Conservation (phyloP, 768 basidiomycete genomes). For the Macrolepiota fuliginosa region DNA sequence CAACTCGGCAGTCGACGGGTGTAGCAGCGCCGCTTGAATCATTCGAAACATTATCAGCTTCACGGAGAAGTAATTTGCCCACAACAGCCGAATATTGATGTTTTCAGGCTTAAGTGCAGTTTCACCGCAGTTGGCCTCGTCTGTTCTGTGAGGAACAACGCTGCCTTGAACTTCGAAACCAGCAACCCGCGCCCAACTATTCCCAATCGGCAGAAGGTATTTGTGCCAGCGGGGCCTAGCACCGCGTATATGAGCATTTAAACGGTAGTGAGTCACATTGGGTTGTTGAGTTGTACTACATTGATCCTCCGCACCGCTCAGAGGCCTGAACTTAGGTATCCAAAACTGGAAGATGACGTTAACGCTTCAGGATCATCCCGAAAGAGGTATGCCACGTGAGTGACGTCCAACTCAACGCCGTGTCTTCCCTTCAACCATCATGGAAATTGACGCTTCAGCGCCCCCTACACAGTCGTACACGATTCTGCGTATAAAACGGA, state of each 20-base stretch:
- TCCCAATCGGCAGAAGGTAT: not conserved
- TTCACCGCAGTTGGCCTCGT: conserved; percentile 3
- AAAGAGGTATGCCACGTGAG: not conserved
- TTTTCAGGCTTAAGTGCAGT: not conserved
- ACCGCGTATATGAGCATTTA: not conserved
- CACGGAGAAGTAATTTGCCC: not conserved
- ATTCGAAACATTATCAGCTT: not conserved
- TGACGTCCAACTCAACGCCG: not conserved
- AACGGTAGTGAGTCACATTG: not conserved
- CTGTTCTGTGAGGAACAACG: not conserved
- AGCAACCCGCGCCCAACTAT: not conserved
- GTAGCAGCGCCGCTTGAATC: not conserved
- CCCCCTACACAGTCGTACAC: conserved; percentile 48
- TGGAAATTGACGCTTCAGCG: conserved; percentile 28
- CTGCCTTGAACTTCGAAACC: not conserved
- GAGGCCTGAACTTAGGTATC: not conserved
- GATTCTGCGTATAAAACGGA: conserved; percentile 79
- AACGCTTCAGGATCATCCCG: not conserved
- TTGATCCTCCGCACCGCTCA: not conserved
- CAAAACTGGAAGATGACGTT: not conserved
- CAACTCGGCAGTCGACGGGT: not conserved
- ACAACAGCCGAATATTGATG: not conserved
- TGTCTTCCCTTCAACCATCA: conserved; percentile 12
- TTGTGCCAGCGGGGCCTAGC: not conserved
- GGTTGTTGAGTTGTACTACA: not conserved